A percentile compares a stretch with the other conserved stretches of the same genome.
phyloP scores from a whole-genome alignment of 148 eudicot species.

The Arbutus unedo region DNA sequence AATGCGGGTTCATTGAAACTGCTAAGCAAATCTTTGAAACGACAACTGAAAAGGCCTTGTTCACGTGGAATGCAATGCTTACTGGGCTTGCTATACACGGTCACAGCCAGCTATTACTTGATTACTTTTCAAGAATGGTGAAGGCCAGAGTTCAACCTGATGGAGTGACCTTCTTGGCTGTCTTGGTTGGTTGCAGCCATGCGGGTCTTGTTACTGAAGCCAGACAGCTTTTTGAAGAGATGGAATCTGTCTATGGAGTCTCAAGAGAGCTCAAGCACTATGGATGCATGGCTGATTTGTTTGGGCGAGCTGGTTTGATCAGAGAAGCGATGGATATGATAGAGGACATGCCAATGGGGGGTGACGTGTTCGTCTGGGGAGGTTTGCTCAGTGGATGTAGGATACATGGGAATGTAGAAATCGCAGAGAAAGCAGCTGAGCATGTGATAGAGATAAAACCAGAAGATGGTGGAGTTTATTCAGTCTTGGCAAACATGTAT shows the following conservation, averaged over 20 bases:
- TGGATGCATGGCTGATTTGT: constrained; percentile 87
- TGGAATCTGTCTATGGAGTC: constrained; percentile 54
- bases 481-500: constrained; percentile 67
- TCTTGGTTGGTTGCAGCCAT: constrained; percentile 80
- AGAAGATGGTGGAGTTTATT: constrained; percentile 75
- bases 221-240: constrained; percentile 40
- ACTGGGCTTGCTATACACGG: constrained; percentile 80
- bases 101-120: constrained; percentile 43
- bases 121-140: constrained; percentile 60
- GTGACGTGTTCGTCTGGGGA: constrained; percentile 80
- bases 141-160: constrained; percentile 52
- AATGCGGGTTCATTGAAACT: constrained; percentile 62
- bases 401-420: constrained; percentile 60
- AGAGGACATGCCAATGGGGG: constrained; percentile 55
- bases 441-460: constrained; percentile 53
- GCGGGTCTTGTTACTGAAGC: constrained; percentile 69
- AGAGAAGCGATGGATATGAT: constrained; percentile 67
- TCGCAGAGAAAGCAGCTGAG: constrained; percentile 64
- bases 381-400: constrained; percentile 81
- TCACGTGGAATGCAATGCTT: constrained; percentile 79
- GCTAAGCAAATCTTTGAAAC: constrained; percentile 53
- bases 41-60: constrained; percentile 44
- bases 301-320: constrained; percentile 71
- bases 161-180: constrained; percentile 67
- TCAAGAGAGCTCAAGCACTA: constrained; percentile 74